Evolutionary conservation across 2,329 filamentous ascomycete genomes (phyloP).

Genomic region (Claviceps fusiformis): DNA sequence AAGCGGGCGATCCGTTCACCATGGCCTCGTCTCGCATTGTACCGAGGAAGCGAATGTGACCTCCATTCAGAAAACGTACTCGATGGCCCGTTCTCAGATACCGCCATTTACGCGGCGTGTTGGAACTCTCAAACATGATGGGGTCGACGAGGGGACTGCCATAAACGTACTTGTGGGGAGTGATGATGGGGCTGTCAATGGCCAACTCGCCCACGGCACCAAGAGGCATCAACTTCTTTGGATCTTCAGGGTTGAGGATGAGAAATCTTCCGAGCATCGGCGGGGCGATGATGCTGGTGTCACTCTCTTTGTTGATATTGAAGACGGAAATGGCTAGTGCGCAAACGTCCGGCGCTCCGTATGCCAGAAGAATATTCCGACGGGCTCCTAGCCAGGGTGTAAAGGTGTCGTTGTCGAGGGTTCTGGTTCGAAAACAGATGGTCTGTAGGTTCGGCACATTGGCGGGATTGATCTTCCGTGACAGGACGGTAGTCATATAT

Average conservation of each 20-base stretch:
- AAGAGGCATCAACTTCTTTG: conserved; percentile 35
- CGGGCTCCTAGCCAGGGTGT: conserved; percentile 29
- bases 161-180: conserved; percentile 21
- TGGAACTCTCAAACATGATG: conserved; percentile 6
- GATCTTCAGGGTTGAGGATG: conserved; percentile 39
- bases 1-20: conserved; percentile 25
- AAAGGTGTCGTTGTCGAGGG: conserved; percentile 36
- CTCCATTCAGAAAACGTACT: conserved; percentile 34
- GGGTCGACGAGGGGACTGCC: conserved; percentile 17
- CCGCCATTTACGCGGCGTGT: conserved; percentile 17
- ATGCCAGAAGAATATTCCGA: conserved; percentile 33
- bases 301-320: conserved; percentile 23
- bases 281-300: conserved; percentile 29
- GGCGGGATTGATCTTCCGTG: conserved; percentile 26
- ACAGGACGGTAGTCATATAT: conserved; percentile 46
- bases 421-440: conserved; percentile 33
- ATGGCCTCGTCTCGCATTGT: conserved; percentile 28
- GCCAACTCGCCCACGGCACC: conserved; percentile 45
- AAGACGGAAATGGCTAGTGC: conserved; percentile 37
- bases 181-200: conserved; percentile 35
- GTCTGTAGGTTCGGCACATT: conserved; percentile 25
- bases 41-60: conserved; percentile 34
- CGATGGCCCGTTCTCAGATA: conserved; percentile 38
- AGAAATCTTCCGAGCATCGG: conserved; percentile 37
- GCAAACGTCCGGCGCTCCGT: conserved; percentile 37